Evolutionary conservation across 495 filamentous ascomycete genomes (phyloP).

Genomic region (Penicillium atrosanguineum): DNA sequence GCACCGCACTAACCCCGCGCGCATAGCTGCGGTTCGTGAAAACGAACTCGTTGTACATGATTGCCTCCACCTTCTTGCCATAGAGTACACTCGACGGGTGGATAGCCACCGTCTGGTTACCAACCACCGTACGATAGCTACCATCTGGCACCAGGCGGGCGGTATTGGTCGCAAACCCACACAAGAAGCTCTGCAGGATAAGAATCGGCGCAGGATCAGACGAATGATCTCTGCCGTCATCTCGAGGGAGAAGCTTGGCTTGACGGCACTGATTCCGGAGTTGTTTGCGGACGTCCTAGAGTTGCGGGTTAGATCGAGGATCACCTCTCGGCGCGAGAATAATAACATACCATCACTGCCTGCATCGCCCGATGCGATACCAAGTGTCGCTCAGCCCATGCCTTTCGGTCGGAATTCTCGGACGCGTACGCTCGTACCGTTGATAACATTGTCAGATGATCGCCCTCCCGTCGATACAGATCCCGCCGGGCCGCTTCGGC

Average conservation of each 20-base stretch:
- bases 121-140: slow-evolving; percentile 78
- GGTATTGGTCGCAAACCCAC: slow-evolving; percentile 78
- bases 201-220: slow-evolving; percentile 36
- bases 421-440: slow-evolving; percentile 78
- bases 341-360: slow-evolving; percentile 60
- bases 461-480: slow-evolving; percentile 78
- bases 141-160: slow-evolving; percentile 80
- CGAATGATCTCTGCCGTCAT: slow-evolving; percentile 7
- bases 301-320: slow-evolving; percentile 3
- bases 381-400: slow-evolving; percentile 75
- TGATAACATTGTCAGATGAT: slow-evolving; percentile 81
- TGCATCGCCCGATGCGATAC: slow-evolving; percentile 83
- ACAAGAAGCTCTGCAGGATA: slow-evolving; percentile 78
- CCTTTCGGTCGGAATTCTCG: slow-evolving; percentile 68
- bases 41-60: slow-evolving; percentile 95
- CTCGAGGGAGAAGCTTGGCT: slow-evolving; percentile 37
- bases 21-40: slow-evolving; percentile 92
- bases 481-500: slow-evolving; percentile 70
- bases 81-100: slow-evolving; percentile 86
- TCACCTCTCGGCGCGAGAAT: background rate
- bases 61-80: slow-evolving; percentile 85
- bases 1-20: slow-evolving; percentile 80
- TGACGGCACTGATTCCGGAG: slow-evolving; percentile 63
- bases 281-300: slow-evolving; percentile 81
- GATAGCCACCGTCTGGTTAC: slow-evolving; percentile 82